A percentile compares a stretch with the other conserved stretches of the same genome.
phyloP scores from a whole-genome alignment of 2,329 filamentous ascomycete species.

The Teratosphaeria zuluensis region DNA sequence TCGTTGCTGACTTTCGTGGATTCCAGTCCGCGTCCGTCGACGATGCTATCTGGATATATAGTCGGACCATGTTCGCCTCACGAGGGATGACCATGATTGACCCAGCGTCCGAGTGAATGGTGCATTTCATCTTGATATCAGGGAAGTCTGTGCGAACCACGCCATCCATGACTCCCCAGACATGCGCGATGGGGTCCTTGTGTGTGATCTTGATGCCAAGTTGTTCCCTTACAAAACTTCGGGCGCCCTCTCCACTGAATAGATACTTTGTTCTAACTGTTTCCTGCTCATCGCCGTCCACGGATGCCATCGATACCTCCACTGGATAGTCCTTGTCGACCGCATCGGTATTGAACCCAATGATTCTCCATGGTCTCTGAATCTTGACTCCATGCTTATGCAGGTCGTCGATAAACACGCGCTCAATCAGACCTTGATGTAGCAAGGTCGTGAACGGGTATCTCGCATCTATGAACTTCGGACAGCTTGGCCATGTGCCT shows the following conservation, averaged over 20 bases:
- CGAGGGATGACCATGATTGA: conserved; percentile 55
- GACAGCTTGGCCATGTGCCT: conserved; percentile 75
- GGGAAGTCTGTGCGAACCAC: conserved; percentile 55
- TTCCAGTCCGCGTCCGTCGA: conserved; percentile 53
- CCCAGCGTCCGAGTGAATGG: conserved; percentile 55
- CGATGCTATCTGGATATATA: conserved; percentile 52
- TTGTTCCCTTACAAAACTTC: conserved; percentile 50
- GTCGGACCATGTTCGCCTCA: conserved; percentile 45
- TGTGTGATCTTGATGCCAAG: conserved; percentile 57
- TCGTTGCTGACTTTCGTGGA: conserved; percentile 50
- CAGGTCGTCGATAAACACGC: conserved; percentile 52
- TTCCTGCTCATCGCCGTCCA: conserved; percentile 62
- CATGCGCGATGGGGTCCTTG: conserved; percentile 54
- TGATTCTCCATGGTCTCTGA: conserved; percentile 53
- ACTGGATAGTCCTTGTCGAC: conserved; percentile 65
- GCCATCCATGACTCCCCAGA: conserved; percentile 60
- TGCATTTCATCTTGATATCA: conserved; percentile 58
- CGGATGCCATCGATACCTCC: conserved; percentile 64
- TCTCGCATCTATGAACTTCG: conserved; percentile 62
- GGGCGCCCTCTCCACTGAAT: conserved; percentile 54
- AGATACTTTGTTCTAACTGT: conserved; percentile 54
- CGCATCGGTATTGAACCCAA: conserved; percentile 51
- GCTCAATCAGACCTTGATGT: conserved; percentile 54
- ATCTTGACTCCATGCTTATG: conserved; percentile 48
- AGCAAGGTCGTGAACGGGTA: conserved; percentile 55